phyloP scores from a whole-genome alignment of 225 moss, liverwort and hornwort species.

The Physcomitrium patens region DNA sequence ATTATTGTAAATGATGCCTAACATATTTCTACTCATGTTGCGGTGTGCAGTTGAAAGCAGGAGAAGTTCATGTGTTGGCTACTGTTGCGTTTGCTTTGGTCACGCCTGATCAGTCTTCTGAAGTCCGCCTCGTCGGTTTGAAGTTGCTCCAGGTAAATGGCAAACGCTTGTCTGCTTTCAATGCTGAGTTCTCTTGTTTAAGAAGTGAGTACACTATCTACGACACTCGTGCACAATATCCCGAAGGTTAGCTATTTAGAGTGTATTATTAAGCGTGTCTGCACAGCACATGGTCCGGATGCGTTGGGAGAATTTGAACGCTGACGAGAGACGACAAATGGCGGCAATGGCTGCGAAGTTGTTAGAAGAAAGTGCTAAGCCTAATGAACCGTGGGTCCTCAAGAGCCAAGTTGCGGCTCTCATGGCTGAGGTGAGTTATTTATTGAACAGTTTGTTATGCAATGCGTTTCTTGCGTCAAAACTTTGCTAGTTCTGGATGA shows the following conservation, averaged over 20 bases:
- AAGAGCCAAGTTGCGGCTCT: slow-evolving; percentile 97
- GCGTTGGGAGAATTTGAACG: slow-evolving; percentile 85
- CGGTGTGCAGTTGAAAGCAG: slow-evolving; percentile 75
- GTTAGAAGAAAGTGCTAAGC: slow-evolving; percentile 79
- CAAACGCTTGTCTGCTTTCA: neutral
- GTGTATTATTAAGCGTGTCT: neutral
- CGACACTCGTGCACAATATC: too few species aligned
- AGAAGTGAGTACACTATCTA: slow-evolving; percentile 2
- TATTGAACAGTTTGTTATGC: neutral
- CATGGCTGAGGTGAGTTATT: slow-evolving; percentile 82
- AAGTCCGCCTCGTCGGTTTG: slow-evolving; percentile 84
- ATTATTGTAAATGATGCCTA: slow-evolving; percentile 1
- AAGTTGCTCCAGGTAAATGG: slow-evolving; percentile 84
- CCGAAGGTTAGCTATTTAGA: too few species aligned
- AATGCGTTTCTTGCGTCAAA: neutral
- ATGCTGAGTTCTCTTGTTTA: neutral
- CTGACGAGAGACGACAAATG: slow-evolving; percentile 79
- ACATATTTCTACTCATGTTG: slow-evolving; percentile 15
- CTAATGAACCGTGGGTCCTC: slow-evolving; percentile 81
- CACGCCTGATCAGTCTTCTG: slow-evolving; percentile 65
- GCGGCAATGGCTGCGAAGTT: slow-evolving; percentile 70
- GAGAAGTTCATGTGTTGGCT: slow-evolving; percentile 80
- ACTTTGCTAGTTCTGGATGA: neutral
- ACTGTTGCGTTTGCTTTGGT: slow-evolving; percentile 75
- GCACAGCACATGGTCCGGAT: slow-evolving; percentile 82